phyloP scores from a whole-genome alignment of 176 grass and related monocot genomes.

The Microstegium vimineum region DNA sequence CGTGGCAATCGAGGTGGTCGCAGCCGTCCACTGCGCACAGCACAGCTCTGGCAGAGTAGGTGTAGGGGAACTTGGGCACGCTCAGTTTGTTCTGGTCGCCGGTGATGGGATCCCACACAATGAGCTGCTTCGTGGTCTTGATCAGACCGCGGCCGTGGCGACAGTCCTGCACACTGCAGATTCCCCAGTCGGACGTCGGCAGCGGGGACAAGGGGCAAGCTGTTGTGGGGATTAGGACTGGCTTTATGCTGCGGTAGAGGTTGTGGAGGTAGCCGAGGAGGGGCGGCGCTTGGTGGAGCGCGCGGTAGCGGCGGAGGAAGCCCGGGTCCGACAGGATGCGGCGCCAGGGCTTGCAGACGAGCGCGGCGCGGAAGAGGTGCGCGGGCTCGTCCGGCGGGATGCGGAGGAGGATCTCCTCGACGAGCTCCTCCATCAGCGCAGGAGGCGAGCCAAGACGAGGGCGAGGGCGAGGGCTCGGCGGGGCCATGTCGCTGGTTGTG shows the following conservation, averaged over 20 bases:
- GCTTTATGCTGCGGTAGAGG: not conserved
- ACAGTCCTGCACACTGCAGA: not conserved
- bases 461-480: too few species aligned
- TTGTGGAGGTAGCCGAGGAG: too few species aligned
- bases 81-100: not conserved
- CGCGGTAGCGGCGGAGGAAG: too few species aligned
- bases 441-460: too few species aligned
- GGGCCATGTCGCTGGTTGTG: too few species aligned
- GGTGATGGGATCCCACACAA: not conserved
- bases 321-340: not conserved
- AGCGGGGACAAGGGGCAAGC: not conserved
- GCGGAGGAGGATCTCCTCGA: constrained; percentile 19
- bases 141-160: not conserved
- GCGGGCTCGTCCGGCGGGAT: not conserved
- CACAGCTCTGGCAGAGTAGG: not conserved
- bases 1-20: not conserved
- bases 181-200: too few species aligned
- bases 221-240: too few species aligned
- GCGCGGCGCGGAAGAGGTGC: not conserved
- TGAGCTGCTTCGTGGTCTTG: not conserved
- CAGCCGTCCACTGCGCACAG: not conserved
- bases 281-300: too few species aligned
- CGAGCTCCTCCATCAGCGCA: not conserved
- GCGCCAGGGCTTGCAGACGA: constrained; percentile 14
- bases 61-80: not conserved